Conservation (phyloP, 2,329 filamentous ascomycete genomes). For the Metarhizium rileyi region DNA sequence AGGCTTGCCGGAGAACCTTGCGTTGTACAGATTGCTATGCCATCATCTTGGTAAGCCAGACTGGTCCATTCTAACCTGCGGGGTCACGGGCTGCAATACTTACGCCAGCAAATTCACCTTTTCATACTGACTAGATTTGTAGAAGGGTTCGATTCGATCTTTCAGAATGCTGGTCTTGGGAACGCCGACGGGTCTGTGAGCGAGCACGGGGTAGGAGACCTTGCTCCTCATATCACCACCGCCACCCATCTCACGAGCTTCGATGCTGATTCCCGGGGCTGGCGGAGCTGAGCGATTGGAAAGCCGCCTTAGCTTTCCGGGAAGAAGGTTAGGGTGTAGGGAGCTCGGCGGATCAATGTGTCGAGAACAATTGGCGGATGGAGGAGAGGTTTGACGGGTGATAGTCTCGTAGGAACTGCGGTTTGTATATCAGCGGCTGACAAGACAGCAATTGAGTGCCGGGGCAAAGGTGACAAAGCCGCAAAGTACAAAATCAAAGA, state of each 20-base stretch:
- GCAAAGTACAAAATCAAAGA: not conserved
- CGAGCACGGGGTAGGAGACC: conserved; percentile 43
- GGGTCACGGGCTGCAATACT: conserved; percentile 18
- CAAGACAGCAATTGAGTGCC: no score
- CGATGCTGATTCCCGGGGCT: conserved; percentile 18
- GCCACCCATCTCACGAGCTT: conserved; percentile 40
- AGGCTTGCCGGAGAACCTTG: conserved; percentile 50
- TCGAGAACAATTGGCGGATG: conserved; percentile 15
- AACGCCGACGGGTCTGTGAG: conserved; percentile 54
- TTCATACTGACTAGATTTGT: conserved; percentile 67
- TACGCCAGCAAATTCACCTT: conserved; percentile 64
- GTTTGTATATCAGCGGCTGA: conserved; percentile 15
- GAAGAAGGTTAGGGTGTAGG: conserved; percentile 7
- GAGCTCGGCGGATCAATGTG: conserved; percentile 14
- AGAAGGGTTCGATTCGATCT: conserved; percentile 74
- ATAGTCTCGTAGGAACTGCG: conserved; percentile 13
- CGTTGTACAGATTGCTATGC: conserved; percentile 29
- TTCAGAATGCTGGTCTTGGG: conserved; percentile 79
- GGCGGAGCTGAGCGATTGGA: conserved; percentile 29
- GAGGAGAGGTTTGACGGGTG: conserved; percentile 15
- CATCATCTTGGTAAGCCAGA: not conserved
- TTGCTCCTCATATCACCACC: conserved; percentile 33
- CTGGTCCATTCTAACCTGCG: conserved; percentile 5
- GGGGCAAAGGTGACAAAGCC: no score
- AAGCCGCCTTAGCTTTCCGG: conserved; percentile 19